Percentiles rank a stretch among this genome's conserved stretches.
Evolutionary conservation across 495 filamentous ascomycete genomes (phyloP).

Genomic region (Parathielavia appendiculata): DNA sequence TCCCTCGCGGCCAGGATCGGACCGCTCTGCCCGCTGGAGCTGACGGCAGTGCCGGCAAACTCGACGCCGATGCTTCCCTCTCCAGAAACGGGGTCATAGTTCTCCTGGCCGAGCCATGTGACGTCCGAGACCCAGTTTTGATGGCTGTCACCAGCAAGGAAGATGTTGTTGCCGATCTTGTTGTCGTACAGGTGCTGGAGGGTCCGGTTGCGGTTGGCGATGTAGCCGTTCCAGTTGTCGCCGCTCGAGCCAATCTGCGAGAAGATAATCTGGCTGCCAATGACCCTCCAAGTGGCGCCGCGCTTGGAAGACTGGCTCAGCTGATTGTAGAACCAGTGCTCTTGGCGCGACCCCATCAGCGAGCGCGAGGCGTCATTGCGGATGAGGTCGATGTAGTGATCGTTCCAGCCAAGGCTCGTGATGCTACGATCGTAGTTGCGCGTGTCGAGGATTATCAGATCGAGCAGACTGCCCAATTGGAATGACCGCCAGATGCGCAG

Average conservation of each 20-base stretch:
- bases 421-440: constrained; percentile 56
- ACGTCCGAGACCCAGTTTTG: constrained; percentile 59
- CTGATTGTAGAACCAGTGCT: constrained; percentile 59
- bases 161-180: constrained; percentile 55
- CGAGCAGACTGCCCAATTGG: constrained; percentile 54
- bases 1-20: constrained; percentile 40
- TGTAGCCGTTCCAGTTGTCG: constrained; percentile 46
- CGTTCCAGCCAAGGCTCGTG: constrained; percentile 49
- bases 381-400: constrained; percentile 50
- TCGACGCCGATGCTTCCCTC: constrained; percentile 56
- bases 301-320: constrained; percentile 48
- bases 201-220: constrained; percentile 56
- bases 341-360: constrained; percentile 58
- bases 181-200: constrained; percentile 53
- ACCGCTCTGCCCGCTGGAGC: constrained; percentile 48
- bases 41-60: constrained; percentile 57
- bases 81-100: constrained; percentile 51
- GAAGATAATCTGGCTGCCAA: constrained; percentile 61
- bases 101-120: constrained; percentile 51
- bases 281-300: constrained; percentile 55
- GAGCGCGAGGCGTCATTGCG: constrained; percentile 53
- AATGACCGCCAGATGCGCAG: constrained; percentile 62
- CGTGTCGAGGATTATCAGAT: constrained; percentile 62
- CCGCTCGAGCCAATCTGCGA: constrained; percentile 50
- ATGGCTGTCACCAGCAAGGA: constrained; percentile 58